Evolutionary conservation across 495 filamentous ascomycete species (phyloP).

Genomic region (Penicillium steckii): DNA sequence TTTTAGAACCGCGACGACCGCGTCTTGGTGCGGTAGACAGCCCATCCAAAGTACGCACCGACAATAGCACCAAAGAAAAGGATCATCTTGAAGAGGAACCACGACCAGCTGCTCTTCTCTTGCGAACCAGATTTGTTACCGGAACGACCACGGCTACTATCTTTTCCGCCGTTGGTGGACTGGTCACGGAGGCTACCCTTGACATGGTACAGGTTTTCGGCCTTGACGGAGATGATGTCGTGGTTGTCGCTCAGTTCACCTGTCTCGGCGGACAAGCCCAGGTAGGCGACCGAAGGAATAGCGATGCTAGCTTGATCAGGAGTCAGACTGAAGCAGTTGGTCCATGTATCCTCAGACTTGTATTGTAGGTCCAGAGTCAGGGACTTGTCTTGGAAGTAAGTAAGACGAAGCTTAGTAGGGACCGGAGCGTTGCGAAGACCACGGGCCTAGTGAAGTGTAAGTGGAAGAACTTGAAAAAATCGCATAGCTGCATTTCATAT

Average conservation of each 20-base stretch:
- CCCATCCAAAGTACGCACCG: conserved; percentile 81
- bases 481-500: not conserved
- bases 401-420: conserved; percentile 83
- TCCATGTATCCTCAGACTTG: conserved; percentile 85
- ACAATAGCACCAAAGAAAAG: conserved; percentile 67
- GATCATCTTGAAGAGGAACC: conserved; percentile 88
- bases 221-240: conserved; percentile 87
- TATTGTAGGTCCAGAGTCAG: conserved; percentile 91
- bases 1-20: conserved; percentile 73
- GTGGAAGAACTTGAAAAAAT: not conserved
- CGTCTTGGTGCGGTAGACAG: conserved; percentile 71
- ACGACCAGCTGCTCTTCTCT: conserved; percentile 73
- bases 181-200: conserved; percentile 34
- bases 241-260: conserved; percentile 97
- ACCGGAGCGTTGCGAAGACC: conserved; percentile 76
- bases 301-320: conserved; percentile 65
- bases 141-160: conserved; percentile 33
- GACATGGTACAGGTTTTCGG: conserved; percentile 83
- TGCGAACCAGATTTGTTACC: conserved; percentile 28
- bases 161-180: conserved; percentile 37
- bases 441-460: conserved; percentile 55
- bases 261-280: conserved; percentile 94
- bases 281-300: conserved; percentile 87
- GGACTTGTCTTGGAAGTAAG: conserved; percentile 95
- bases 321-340: conserved; percentile 74